Evolutionary conservation across 306 rosid species (phyloP), one percentile per base, ranked within the genome.

Genomic region (Fragaria nilgerrensis): DNA sequence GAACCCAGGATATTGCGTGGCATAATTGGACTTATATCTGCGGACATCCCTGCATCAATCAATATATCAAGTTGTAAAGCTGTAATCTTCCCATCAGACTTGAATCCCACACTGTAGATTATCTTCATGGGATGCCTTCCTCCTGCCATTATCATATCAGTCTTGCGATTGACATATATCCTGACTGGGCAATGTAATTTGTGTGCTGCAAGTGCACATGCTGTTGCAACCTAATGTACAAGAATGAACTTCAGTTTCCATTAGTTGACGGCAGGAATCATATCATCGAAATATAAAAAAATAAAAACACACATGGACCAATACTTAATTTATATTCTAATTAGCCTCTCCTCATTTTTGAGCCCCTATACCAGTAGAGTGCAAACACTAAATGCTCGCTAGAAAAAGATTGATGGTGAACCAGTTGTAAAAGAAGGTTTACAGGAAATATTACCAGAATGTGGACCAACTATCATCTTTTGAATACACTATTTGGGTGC

Each of bases 51-150:
- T 39, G 97, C 97, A 78, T 95, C 64, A 36, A 95, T 76, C 85
- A 95, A 83, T 84, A 95, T 88, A 43, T 87, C 78, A 78, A 95
- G 90, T 25, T 95, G 76, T 73, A 92, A 75, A 70, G 92, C 96
- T 43, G 97, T 95, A 70, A 95, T 87, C 85, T 92, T 95, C 68
- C 98, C 98, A 70, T 85, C 84, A 63, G 86, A 84, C 86, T 85
- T 95, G 80, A 95, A 95, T 76, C 98, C 96, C 43, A 90, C 97
- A 74, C 76, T 87, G 76, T 92, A 95, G 48, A 86, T 92, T 78
- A 95, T 86, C 83, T 90, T 92, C 95, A 95, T 87, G 45, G 98
- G 96, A 87, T 95, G 98, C 84, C 98, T 87, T 80, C 98, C 98
- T 80, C 97, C 98, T 22, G 96, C 91, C 90, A 90, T 87, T 82